Conservation (phyloP, 2,329 filamentous ascomycete species). For the Fusarium burgessii region DNA sequence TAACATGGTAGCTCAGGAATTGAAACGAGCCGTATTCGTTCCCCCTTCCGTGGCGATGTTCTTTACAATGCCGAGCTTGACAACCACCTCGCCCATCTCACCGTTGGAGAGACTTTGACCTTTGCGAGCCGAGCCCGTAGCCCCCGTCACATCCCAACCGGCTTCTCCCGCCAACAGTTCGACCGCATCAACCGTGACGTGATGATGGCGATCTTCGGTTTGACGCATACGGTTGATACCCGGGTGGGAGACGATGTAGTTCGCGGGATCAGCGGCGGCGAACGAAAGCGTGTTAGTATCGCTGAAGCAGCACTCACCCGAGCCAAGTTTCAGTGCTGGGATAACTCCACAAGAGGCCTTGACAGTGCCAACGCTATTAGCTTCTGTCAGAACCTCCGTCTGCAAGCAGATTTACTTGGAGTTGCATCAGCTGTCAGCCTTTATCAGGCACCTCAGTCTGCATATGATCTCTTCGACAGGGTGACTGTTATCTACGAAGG, state of each 20-base stretch:
- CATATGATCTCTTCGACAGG: slow-evolving; percentile 73
- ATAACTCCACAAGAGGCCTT: background rate
- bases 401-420: slow-evolving; percentile 37
- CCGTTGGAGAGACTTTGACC: background rate
- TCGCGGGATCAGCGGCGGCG: background rate
- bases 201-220: background rate
- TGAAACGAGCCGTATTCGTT: background rate
- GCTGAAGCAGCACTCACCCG: background rate
- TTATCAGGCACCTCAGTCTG: slow-evolving; percentile 71
- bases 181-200: background rate
- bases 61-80: background rate
- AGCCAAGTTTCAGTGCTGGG: background rate
- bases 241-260: background rate
- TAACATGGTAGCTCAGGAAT: background rate
- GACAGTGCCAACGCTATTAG: background rate
- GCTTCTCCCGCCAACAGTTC: background rate
- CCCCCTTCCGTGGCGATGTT: background rate
- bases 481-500: slow-evolving; percentile 75
- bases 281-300: background rate
- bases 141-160: background rate
- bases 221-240: background rate
- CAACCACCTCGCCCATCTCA: background rate
- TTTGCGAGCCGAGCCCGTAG: background rate
- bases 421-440: slow-evolving; percentile 51
- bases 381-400: background rate